Evolutionary conservation across 2,329 filamentous ascomycete genomes (phyloP), one percentile per base, ranked within the genome.

Genomic region (Trichocomaceae sp.): DNA sequence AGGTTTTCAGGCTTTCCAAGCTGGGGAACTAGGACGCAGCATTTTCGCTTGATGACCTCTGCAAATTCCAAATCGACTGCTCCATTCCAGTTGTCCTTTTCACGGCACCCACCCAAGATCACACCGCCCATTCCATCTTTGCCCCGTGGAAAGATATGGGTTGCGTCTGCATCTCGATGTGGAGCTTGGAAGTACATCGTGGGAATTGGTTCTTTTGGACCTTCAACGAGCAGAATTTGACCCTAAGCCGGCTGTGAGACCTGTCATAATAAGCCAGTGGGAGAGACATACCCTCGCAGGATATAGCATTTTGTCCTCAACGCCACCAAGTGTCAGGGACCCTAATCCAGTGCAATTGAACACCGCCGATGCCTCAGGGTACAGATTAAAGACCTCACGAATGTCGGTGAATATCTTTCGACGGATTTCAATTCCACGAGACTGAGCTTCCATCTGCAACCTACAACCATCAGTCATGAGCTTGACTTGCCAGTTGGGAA

Each of bases 11-110:
- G 52, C 29, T 54, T 50, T 29, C 52, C 52, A 50, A 54, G 52
- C 47, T 49, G 46, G 29, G 52, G 52, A 37, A 54, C 52, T 29
- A 54, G 47, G 37, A 26, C 46, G 31, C 52, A 54, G 37, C 52
- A 54, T 54, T 54, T 54, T 45, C 23, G 52, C 37, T 54, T 54
- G 9, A 54, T 54, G 37, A 54, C 47, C 46, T 54, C 52, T 46
- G 52, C 52, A 54, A 54, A 54, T 49, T 54, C 47, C 39, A 54
- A 39, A 50, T 54, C 52, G 52, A 54, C 52, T 54, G 45, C 46
- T 54, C 52, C 52, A 50, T 54, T 29, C 52, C 52, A 54, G 45
- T 50, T 54, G 39, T 54, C 3, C 47, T 54, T 54, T 50, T 54
- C 46, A 22, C 52, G 52, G 46, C 52, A 54, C 26, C 52, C 52